Evolutionary conservation across 768 basidiomycete genomes (phyloP).

Genomic region (Boletus pseudo-olivaceus): DNA sequence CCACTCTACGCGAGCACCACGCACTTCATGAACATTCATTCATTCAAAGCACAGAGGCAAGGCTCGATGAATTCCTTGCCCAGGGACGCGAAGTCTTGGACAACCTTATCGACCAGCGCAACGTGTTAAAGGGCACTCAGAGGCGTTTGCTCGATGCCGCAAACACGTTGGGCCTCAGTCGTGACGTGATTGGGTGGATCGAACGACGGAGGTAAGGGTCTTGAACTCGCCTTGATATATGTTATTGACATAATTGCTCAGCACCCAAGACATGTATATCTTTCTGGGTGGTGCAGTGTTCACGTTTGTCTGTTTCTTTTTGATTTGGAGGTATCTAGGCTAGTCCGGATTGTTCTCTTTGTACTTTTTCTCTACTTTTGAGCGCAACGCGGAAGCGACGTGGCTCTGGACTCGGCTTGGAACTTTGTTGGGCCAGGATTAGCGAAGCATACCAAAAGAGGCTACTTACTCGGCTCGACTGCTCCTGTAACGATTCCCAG

Average conservation of each 20-base stretch:
- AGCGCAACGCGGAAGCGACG: not conserved
- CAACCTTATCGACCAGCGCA: conserved; percentile 88
- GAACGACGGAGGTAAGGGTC: conserved; percentile 77
- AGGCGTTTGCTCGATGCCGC: conserved; percentile 82
- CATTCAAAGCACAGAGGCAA: conserved; percentile 74
- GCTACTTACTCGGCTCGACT: not conserved
- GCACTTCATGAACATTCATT: conserved; percentile 89
- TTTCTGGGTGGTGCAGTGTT: conserved; percentile 80
- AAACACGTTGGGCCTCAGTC: conserved; percentile 90
- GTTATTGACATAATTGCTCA: conserved; percentile 31
- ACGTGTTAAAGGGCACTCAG: conserved; percentile 94
- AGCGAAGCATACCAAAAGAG: conserved; percentile 15
- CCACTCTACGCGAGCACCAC: conserved; percentile 63
- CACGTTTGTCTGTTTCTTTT: conserved; percentile 90
- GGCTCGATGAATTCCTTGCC: conserved; percentile 86
- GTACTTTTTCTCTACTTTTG: not conserved
- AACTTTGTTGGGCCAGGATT: not conserved
- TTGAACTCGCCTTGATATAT: not conserved
- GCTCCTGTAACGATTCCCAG: not conserved
- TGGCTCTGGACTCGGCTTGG: not conserved
- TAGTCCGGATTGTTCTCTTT: conserved; percentile 20
- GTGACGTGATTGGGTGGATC: conserved; percentile 96
- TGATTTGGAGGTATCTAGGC: conserved; percentile 90
- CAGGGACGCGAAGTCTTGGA: conserved; percentile 92
- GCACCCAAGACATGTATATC: conserved; percentile 94